Evolutionary conservation across 2,329 filamentous ascomycete genomes (phyloP).

Genomic region (Alternaria infectoria): DNA sequence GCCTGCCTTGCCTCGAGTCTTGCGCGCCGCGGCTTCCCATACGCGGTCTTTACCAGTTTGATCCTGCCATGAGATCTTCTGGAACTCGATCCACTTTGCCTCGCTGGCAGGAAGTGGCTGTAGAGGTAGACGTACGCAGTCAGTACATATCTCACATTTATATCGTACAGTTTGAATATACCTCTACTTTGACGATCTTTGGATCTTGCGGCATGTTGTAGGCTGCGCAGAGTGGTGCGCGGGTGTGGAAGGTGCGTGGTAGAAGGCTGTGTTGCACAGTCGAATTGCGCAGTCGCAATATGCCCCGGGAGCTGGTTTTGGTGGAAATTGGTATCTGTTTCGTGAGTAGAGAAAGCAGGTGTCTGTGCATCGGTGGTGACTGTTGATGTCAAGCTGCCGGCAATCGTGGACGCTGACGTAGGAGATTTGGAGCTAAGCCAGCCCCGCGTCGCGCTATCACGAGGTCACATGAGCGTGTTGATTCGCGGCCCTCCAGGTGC

Average conservation of each 20-base stretch:
- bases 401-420: conserved; percentile 12
- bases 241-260: conserved; percentile 20
- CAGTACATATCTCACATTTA: background rate
- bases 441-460: conserved; percentile 22
- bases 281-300: background rate
- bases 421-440: conserved; percentile 11
- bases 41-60: conserved; percentile 54
- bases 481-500: background rate
- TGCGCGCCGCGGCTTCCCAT: conserved; percentile 59
- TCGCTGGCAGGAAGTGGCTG: conserved; percentile 56
- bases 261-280: background rate
- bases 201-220: conserved; percentile 43
- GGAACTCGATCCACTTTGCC: conserved; percentile 64
- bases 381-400: background rate
- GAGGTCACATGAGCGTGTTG: conserved; percentile 4
- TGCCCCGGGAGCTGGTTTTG: background rate
- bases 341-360: background rate
- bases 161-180: background rate
- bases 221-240: conserved; percentile 19
- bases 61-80: conserved; percentile 60
- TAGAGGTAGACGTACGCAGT: background rate
- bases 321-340: background rate
- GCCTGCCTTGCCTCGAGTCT: conserved; percentile 61
- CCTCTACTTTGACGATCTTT: conserved; percentile 48
- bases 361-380: conserved; percentile 2